Evolutionary conservation across 2,329 filamentous ascomycete genomes (phyloP).

Genomic region (Emericellopsis cladophorae): DNA sequence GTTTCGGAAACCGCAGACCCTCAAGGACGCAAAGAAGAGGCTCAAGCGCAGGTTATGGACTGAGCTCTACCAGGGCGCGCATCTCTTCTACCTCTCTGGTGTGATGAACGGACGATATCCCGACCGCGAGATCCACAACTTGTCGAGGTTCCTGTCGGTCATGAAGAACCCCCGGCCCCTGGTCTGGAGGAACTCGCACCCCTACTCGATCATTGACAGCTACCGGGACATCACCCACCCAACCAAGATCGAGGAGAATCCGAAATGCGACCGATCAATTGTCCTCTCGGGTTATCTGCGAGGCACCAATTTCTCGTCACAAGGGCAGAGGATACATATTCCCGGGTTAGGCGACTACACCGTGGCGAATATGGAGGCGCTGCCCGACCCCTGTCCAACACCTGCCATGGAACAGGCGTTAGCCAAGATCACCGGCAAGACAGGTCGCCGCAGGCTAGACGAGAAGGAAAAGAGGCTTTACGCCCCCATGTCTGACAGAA

Average conservation of each 20-base stretch:
- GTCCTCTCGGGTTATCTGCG: slow-evolving; percentile 88
- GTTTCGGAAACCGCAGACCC: slow-evolving; percentile 82
- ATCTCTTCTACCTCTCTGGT: slow-evolving; percentile 91
- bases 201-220: slow-evolving; percentile 85
- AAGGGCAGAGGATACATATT: slow-evolving; percentile 80
- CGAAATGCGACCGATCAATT: slow-evolving; percentile 81
- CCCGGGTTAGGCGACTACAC: slow-evolving; percentile 85
- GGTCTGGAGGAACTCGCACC: slow-evolving; percentile 92
- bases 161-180: slow-evolving; percentile 99
- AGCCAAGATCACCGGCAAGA: slow-evolving; percentile 74
- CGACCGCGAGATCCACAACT: slow-evolving; percentile 89
- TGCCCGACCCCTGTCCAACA: slow-evolving; percentile 92
- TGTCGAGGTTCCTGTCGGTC: slow-evolving; percentile 88
- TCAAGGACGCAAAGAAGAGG: slow-evolving; percentile 91
- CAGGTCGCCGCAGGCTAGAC: slow-evolving; percentile 65
- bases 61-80: slow-evolving; percentile 91
- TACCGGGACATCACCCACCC: slow-evolving; percentile 94
- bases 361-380: slow-evolving; percentile 68
- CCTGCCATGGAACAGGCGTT: slow-evolving; percentile 80
- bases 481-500: slow-evolving; percentile 96
- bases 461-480: slow-evolving; percentile 96
- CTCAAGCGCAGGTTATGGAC: slow-evolving; percentile 95
- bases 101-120: slow-evolving; percentile 96
- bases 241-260: slow-evolving; percentile 75
- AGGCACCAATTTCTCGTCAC: slow-evolving; percentile 83